phyloP scores from a whole-genome alignment of 352 stramenopile species.

The Thalassiosira exigua region DNA sequence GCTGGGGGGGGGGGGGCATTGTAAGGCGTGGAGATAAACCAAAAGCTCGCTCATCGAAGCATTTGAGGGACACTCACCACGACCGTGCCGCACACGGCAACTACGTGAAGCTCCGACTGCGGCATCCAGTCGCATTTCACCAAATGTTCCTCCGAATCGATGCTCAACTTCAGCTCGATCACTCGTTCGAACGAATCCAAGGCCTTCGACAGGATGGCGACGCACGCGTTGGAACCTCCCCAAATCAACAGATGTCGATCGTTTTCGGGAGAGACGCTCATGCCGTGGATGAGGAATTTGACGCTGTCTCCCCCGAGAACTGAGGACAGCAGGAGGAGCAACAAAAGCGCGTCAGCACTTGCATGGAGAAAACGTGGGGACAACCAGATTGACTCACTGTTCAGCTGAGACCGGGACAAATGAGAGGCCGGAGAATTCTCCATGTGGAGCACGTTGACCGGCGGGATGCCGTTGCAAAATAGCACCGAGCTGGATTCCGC shows the following conservation, averaged over 20 bases:
- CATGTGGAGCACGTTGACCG: slow-evolving; percentile 57
- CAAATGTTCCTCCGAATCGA: slow-evolving; percentile 70
- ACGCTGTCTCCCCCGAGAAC: slow-evolving; percentile 65
- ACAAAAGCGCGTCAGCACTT: too few species aligned
- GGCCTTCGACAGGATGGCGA: slow-evolving; percentile 65
- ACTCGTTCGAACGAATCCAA: slow-evolving; percentile 66
- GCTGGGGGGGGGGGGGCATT: too few species aligned
- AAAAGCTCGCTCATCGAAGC: too few species aligned
- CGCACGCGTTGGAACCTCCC: slow-evolving; percentile 72
- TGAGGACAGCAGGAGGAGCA: too few species aligned
- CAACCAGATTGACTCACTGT: too few species aligned
- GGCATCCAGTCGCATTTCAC: slow-evolving; percentile 78
- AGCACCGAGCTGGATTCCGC: slow-evolving; percentile 70
- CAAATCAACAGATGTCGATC: slow-evolving; percentile 77
- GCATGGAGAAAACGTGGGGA: too few species aligned
- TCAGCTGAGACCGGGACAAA: slow-evolving; percentile 64
- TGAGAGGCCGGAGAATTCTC: slow-evolving; percentile 44
- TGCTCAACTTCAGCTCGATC: slow-evolving; percentile 71
- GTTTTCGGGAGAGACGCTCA: slow-evolving; percentile 70
- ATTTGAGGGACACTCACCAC: too few species aligned
- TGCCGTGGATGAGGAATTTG: slow-evolving; percentile 72
- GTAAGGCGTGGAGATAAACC: too few species aligned
- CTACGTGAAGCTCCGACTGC: slow-evolving; percentile 72
- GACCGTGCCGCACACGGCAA: slow-evolving; percentile 70
- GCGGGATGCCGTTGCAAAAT: slow-evolving; percentile 70